phyloP scores from a whole-genome alignment of 2,329 filamentous ascomycete species.

The Exophiala sp. region DNA sequence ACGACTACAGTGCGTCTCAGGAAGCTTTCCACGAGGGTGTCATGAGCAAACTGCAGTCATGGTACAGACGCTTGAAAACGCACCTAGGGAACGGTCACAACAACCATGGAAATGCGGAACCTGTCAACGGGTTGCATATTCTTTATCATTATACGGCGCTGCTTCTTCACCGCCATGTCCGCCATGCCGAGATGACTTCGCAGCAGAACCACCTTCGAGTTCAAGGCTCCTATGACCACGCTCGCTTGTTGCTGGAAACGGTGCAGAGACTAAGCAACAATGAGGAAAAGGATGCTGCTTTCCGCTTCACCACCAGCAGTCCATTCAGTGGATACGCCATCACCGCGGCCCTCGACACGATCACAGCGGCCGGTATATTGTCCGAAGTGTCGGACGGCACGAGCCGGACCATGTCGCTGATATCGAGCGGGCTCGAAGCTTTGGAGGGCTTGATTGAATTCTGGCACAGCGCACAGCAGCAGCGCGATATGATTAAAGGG shows the following conservation, averaged over 20 bases:
- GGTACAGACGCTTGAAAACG: conserved; percentile 8
- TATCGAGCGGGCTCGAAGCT: conserved; percentile 49
- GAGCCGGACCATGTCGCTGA: conserved; percentile 45
- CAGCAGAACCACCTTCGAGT: conserved; percentile 10
- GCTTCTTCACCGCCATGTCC: conserved; percentile 23
- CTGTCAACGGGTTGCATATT: conserved; percentile 17
- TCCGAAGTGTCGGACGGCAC: conserved; percentile 42
- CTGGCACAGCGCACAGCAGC: conserved; percentile 54
- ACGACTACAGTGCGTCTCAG: conserved; percentile 1
- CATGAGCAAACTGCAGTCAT: conserved; percentile 4
- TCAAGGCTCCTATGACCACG: conserved; percentile 18
- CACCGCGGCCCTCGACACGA: conserved; percentile 59
- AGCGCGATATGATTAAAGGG: conserved; percentile 46
- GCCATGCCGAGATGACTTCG: conserved; percentile 10
- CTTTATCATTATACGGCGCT: conserved; percentile 25
- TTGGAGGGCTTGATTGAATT: conserved; percentile 52
- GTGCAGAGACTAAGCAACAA: conserved; percentile 20
- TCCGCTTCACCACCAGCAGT: conserved; percentile 42
- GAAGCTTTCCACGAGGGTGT: conserved; percentile 7
- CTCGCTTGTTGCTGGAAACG: conserved; percentile 15
- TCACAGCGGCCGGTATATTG: conserved; percentile 55
- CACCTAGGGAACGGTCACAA: not conserved
- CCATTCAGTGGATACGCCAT: conserved; percentile 59
- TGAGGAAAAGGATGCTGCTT: conserved; percentile 7
- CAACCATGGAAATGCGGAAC: conserved; percentile 5